Percentiles rank a stretch among this genome's conserved stretches.
These are phyloP conservation scores for Cyclotella sp. DNA, from an alignment of 108 stramenopile genomes.

Conservation along the genomic window DNA sequence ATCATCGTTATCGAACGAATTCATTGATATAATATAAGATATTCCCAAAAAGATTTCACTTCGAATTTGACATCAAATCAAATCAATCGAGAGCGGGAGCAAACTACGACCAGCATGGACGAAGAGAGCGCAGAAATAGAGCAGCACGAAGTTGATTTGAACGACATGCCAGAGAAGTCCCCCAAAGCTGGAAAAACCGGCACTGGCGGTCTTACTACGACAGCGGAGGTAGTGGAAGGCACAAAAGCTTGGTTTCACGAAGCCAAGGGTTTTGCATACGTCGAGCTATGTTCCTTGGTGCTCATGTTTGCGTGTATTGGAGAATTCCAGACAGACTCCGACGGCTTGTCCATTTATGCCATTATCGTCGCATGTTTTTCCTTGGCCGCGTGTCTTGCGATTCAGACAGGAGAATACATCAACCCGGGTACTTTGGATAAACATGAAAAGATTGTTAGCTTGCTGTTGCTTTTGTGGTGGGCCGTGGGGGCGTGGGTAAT, in stretches of 20 bases:
- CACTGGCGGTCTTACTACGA: not conserved
- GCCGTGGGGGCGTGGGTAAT: slow-evolving; percentile 61
- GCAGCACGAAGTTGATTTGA: too few relatives aligned
- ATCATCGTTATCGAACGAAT: too few relatives aligned
- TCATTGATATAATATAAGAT: too few relatives aligned
- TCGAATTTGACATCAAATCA: too few relatives aligned
- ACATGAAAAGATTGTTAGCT: slow-evolving; percentile 39
- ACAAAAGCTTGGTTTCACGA: slow-evolving; percentile 27
- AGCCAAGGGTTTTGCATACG: slow-evolving; percentile 41
- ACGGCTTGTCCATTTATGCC: slow-evolving; percentile 15
- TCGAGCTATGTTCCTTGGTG: slow-evolving; percentile 40
- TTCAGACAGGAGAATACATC: slow-evolving; percentile 43
- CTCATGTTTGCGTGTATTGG: slow-evolving; percentile 46
- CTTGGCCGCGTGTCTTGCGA: slow-evolving; percentile 28
- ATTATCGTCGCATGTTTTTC: slow-evolving; percentile 37
- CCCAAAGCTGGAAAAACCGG: not conserved
- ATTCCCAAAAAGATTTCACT: too few relatives aligned
- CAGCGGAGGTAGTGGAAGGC: slow-evolving; percentile 21
- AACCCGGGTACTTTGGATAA: slow-evolving; percentile 31
- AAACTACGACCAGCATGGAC: too few relatives aligned
- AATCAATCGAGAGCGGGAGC: too few relatives aligned
- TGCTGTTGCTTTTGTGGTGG: slow-evolving; percentile 63
- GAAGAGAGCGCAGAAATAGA: too few relatives aligned
- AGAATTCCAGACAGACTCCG: not conserved
- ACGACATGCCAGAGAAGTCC: too few relatives aligned